Evolutionary conservation across 139 green algal genomes (phyloP), one percentile per base, ranked within the genome.

Genomic region (Coccomyxa sp.): DNA sequence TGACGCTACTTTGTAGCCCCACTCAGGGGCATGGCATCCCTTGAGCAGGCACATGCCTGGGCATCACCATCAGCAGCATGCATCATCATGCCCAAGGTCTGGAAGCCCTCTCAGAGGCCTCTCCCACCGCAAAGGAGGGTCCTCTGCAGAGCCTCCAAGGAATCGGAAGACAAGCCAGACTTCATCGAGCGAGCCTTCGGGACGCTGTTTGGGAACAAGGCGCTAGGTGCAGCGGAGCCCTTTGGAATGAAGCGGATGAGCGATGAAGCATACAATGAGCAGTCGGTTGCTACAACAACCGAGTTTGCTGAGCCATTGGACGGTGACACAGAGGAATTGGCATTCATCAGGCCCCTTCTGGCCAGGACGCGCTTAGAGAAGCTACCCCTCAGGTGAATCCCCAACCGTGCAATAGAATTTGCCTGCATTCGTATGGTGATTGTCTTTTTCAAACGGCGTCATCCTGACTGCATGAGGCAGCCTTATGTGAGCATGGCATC

Each of bases 301-400:
- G 77, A 83, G 69, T 85, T 81, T 33, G 91, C 91, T 6, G 82
- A 73, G 2, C 83, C 87, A 1, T 37, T 95, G 58, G 37, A 79
- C 8, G 81, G 78, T 2, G 91, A 95, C 75, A 37, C 35, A 6
- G 31, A 41, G 0, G 80, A 88, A 9, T 72, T 90, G 29, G 75
- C 74, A 16, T 18, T 82, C 16, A 39, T 94, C 33, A 81, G 91
- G 44, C 91, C 88, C 4, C 76, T 95, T 58, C 84, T 95, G 38
- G 87, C 87, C 4, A 75, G 82, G 38, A 95, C 91, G 24, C 90
- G 90, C 68, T 82, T 95, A 37, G 86, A 95, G 78, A 82, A 31
- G 9, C 36, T 55, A 68, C 78, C 83, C 1, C 80, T 94, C 18
- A 79, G 77, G 82, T 85, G 44, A 37, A 64, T 64, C 14, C 50